Base-by-base conservation (phyloP, 257 asterid species). In the Solanum dulcamara region DNA sequence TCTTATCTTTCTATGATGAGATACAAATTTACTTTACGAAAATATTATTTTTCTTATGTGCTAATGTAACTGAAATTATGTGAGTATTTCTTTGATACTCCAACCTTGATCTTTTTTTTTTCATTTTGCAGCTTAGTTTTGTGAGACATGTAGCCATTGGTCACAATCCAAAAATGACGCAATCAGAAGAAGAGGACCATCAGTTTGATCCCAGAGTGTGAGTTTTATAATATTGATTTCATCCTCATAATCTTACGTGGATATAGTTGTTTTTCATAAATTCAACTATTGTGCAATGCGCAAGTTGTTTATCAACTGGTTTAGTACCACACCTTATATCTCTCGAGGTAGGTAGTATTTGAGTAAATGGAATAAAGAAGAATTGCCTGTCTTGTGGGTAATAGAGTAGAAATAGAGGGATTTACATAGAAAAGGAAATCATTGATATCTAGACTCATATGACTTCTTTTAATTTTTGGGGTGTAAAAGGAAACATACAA, bases 101-200 rank as follows among this genome's bases (percentile, higher is more conserved):
- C 38, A 20, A 5, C 32, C 35, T 70, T 33, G 32, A 71, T 38
- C 1, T 12, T 13, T 67, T 82, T 51, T 68, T 75, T 62, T 42
- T 74, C 22, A 42, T 33, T 83, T 67, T 90, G 89, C 96, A 95
- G 98, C 96, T 95, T 89, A 92, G 91, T 86, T 95, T 95, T 88
- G 67, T 84, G 59, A 96, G 88, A 60, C 96, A 92, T 80, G 90
- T 85, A 75, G 89, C 95, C 28, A 84, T 80, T 81, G 53, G 88
- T 80, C 88, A 91, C 87, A 85, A 92, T 87, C 77, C 92, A 86
- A 88, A 30, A 83, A 93, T 84, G 87, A 87, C 85, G 6, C 79
- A 84, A 70, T 72, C 92, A 40, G 89, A 85, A 83, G 82, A 57
- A 60, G 89, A 87, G 81, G 87, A 79, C 83, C 53, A 18, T 24